These are phyloP conservation scores for Podospora didyma DNA, from an alignment of 495 filamentous ascomycete species.

Conservation along the genomic window DNA sequence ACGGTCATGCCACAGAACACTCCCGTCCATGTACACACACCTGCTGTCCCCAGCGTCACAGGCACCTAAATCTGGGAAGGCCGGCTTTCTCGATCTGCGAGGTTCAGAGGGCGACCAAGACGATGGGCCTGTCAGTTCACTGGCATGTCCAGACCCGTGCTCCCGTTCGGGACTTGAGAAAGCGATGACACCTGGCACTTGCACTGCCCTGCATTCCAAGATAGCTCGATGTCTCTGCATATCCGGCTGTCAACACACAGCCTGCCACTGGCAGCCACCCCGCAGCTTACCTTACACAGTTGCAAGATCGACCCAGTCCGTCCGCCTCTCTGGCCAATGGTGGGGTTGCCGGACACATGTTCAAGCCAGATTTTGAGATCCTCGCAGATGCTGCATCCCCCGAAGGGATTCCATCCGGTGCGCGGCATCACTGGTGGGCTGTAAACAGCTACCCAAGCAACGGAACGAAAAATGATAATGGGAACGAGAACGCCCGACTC, in stretches of 20 bases:
- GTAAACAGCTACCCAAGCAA: too few species aligned
- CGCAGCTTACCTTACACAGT: constrained; percentile 7
- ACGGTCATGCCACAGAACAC: constrained; percentile 1
- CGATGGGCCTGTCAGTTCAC: constrained; percentile 1
- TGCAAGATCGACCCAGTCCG: constrained; percentile 19
- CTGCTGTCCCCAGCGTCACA: background rate
- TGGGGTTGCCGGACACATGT: constrained; percentile 6
- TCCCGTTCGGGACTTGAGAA: constrained; percentile 8
- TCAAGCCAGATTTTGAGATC: constrained; percentile 9
- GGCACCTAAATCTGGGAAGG: constrained; percentile 1
- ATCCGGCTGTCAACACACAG: constrained; percentile 14
- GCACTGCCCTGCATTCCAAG: constrained; percentile 13
- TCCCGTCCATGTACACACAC: background rate
- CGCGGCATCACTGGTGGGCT: too few species aligned
- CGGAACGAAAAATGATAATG: too few species aligned
- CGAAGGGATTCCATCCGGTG: background rate
- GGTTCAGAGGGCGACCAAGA: background rate
- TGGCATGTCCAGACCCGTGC: background rate
- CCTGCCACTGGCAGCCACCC: constrained; percentile 18
- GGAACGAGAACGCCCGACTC: too few species aligned
- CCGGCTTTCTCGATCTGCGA: background rate
- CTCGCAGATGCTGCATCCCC: background rate
- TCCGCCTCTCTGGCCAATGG: constrained; percentile 11
- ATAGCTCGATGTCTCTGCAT: constrained; percentile 10
- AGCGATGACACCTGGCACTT: constrained; percentile 17